Evolutionary conservation across 169 alveolate species (phyloP).

Genomic region (Eimeria acervulina): DNA sequence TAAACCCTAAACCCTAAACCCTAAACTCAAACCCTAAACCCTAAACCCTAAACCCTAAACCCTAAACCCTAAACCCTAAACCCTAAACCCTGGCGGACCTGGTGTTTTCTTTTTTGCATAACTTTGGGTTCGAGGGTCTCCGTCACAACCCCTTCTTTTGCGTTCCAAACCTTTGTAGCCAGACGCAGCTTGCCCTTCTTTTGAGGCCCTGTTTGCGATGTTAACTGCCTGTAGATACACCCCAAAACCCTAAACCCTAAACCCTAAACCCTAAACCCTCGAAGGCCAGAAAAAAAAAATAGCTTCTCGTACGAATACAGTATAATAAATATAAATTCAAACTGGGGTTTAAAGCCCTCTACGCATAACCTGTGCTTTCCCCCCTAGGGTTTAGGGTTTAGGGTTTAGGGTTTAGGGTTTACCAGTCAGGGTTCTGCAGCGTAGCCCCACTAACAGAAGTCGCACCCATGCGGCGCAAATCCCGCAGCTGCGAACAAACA

Average conservation of each 20-base stretch:
- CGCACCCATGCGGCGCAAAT: slow-evolving; percentile 48
- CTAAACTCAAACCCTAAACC: neutral
- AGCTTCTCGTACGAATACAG: no score
- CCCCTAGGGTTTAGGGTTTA: neutral
- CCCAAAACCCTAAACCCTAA: slow-evolving; percentile 1
- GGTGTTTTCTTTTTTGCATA: slow-evolving; percentile 83
- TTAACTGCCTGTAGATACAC: slow-evolving; percentile 46
- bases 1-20: slow-evolving; percentile 17
- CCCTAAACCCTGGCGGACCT: slow-evolving; percentile 30
- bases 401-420: slow-evolving; percentile 1
- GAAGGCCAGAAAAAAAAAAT: no score
- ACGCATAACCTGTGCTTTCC: no score
- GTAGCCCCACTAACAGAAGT: neutral
- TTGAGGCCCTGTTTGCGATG: slow-evolving; percentile 38
- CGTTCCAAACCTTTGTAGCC: slow-evolving; percentile 81
- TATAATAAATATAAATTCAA: no score
- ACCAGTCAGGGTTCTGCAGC: slow-evolving; percentile 43
- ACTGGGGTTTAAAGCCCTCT: neutral
- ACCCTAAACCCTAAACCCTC: no score
- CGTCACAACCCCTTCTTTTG: slow-evolving; percentile 35
- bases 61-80: neutral
- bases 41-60: neutral
- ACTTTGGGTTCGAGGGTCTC: slow-evolving; percentile 68
- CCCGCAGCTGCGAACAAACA: slow-evolving; percentile 12
- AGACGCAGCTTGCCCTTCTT: slow-evolving; percentile 47